These are phyloP conservation scores for Trichoderma koningiopsis DNA, from an alignment of 2,329 filamentous ascomycete species.

Conservation along the genomic window DNA sequence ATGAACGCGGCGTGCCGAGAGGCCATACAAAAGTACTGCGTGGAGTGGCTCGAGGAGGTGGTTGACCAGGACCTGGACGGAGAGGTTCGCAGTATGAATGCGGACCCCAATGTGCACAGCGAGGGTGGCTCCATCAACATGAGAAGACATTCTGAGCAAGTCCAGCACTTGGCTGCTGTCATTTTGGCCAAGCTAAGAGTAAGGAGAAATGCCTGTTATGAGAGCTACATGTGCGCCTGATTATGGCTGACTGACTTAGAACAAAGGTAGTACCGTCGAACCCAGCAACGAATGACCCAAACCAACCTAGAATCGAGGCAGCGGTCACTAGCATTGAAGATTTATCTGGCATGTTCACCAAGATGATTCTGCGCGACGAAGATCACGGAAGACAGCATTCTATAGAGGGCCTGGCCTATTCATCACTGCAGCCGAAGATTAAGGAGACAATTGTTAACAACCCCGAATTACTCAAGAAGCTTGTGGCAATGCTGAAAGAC, in stretches of 20 bases:
- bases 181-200: slow-evolving; percentile 73
- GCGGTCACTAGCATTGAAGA: slow-evolving; percentile 66
- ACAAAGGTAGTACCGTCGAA: slow-evolving; percentile 58
- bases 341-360: slow-evolving; percentile 64
- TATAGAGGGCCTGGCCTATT: slow-evolving; percentile 89
- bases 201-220: slow-evolving; percentile 30
- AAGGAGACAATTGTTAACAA: slow-evolving; percentile 80
- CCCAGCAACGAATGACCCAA: slow-evolving; percentile 42
- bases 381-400: slow-evolving; percentile 66
- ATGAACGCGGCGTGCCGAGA: slow-evolving; percentile 81
- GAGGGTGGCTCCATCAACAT: slow-evolving; percentile 61
- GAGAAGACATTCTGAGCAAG: slow-evolving; percentile 62
- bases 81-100: slow-evolving; percentile 51
- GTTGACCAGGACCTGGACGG: slow-evolving; percentile 70
- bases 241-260: slow-evolving; percentile 53
- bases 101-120: slow-evolving; percentile 60
- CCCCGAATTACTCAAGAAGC: slow-evolving; percentile 64
- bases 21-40: slow-evolving; percentile 80
- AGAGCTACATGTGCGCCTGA: slow-evolving; percentile 18
- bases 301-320: slow-evolving; percentile 50
- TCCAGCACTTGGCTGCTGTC: slow-evolving; percentile 69
- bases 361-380: slow-evolving; percentile 64
- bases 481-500: slow-evolving; percentile 65
- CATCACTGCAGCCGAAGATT: slow-evolving; percentile 80
- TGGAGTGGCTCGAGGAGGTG: slow-evolving; percentile 83